These are phyloP conservation scores for Biscogniauxia sp. DNA, from an alignment of 2,329 filamentous ascomycete species.

Conservation along the genomic window DNA sequence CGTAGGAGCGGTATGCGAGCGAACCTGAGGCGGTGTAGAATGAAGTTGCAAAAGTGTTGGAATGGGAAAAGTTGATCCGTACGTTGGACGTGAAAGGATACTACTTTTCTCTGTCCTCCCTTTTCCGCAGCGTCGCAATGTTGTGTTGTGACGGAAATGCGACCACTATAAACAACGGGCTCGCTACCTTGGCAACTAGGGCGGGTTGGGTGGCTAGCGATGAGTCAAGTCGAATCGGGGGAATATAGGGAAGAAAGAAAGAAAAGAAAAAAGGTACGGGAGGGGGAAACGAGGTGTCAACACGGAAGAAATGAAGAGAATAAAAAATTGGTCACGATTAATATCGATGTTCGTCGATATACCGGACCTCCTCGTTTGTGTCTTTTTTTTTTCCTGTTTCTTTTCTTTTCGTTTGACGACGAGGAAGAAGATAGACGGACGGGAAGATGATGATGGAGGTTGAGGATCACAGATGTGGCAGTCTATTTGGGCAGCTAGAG, in stretches of 20 bases:
- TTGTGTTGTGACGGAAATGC: not conserved
- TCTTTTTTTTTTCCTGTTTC: not conserved
- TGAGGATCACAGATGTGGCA: conserved; percentile 7
- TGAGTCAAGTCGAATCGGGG: not conserved
- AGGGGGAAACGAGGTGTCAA: not conserved
- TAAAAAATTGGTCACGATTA: not conserved
- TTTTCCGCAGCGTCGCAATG: not conserved
- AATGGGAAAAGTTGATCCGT: not conserved
- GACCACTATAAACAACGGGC: not conserved
- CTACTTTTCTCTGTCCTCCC: too few relatives aligned
- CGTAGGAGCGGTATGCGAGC: not conserved
- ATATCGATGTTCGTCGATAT: not conserved
- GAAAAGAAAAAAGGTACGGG: not conserved
- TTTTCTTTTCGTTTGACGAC: not conserved
- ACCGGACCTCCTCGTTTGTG: not conserved
- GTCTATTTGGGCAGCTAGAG: conserved; percentile 21
- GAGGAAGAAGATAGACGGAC: conserved; percentile 2
- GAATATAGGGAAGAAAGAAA: not conserved
- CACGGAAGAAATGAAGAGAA: not conserved
- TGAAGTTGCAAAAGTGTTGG: not conserved
- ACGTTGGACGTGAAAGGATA: not conserved
- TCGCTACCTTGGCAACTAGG: not conserved
- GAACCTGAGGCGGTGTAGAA: not conserved
- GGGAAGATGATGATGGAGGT: conserved; percentile 9
- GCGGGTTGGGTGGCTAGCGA: not conserved